phyloP scores from a whole-genome alignment of 2,329 filamentous ascomycete species.

The Aspergillus sp. region DNA sequence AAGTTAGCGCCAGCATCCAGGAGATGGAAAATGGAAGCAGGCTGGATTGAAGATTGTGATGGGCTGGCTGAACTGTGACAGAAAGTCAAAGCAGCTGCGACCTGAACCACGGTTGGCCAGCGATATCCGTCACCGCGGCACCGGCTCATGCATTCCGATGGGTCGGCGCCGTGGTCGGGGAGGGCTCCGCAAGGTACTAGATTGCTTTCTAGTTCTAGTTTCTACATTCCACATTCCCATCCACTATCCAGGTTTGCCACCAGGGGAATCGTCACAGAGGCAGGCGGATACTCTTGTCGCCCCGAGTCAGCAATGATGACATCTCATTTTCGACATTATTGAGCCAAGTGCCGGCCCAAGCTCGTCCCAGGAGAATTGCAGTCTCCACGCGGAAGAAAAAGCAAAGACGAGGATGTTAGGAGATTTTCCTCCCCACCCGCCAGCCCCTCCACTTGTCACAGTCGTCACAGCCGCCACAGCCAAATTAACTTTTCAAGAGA shows the following conservation, averaged over 20 bases:
- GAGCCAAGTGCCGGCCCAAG: too few relatives aligned
- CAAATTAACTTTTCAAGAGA: neutral
- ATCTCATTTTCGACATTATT: too few relatives aligned
- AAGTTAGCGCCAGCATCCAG: neutral
- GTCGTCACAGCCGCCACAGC: neutral
- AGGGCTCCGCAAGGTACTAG: constrained; percentile 1
- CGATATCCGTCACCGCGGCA: constrained; percentile 39
- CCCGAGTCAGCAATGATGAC: too few relatives aligned
- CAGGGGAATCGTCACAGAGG: neutral
- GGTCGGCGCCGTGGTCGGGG: constrained; percentile 3
- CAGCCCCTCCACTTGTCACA: neutral
- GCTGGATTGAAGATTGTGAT: neutral
- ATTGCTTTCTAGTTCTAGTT: too few relatives aligned
- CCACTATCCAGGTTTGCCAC: constrained; percentile 9
- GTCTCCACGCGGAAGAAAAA: neutral
- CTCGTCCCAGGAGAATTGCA: too few relatives aligned
- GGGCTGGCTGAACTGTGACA: neutral
- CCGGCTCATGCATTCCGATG: constrained; percentile 35
- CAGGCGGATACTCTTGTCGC: neutral
- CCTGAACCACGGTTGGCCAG: constrained; percentile 11
- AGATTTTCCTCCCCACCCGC: neutral
- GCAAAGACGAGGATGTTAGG: neutral
- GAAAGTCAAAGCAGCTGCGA: neutral
- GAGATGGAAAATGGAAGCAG: neutral
- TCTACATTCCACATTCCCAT: neutral